phyloP scores from a whole-genome alignment of 2,329 filamentous ascomycete species.

The Colletotrichum lini region DNA sequence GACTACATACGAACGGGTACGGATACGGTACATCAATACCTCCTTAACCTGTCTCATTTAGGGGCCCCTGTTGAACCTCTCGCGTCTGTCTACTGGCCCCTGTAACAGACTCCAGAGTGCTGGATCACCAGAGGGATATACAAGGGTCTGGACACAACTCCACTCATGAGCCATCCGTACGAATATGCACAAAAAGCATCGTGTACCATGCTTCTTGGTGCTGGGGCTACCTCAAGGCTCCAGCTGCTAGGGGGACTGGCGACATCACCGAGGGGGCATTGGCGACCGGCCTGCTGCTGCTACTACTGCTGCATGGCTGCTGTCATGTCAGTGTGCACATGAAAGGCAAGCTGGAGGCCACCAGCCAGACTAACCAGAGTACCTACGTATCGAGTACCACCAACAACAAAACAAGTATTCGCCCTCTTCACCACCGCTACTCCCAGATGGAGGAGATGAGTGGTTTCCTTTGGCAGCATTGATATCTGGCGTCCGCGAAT shows the following conservation, averaged over 20 bases:
- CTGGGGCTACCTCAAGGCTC: slow-evolving; percentile 13
- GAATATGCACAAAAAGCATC: slow-evolving; percentile 13
- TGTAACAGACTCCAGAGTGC: neutral
- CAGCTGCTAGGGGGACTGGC: slow-evolving; percentile 17
- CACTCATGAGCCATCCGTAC: neutral
- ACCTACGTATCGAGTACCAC: slow-evolving; percentile 14
- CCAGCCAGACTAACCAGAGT: neutral
- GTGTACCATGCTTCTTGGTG: slow-evolving; percentile 20
- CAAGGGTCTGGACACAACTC: slow-evolving; percentile 25
- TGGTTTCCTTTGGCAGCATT: neutral
- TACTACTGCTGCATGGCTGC: no score
- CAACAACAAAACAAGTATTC: neutral
- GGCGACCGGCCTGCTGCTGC: slow-evolving; percentile 5
- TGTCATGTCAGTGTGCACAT: slow-evolving; percentile 18
- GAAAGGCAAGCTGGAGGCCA: slow-evolving; percentile 28
- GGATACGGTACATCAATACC: neutral
- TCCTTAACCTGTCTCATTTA: slow-evolving; percentile 10
- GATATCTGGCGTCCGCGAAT: neutral
- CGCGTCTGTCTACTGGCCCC: neutral
- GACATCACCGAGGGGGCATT: slow-evolving; percentile 1
- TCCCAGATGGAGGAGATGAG: neutral
- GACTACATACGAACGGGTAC: neutral
- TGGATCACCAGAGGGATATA: slow-evolving; percentile 4
- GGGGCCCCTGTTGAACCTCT: slow-evolving; percentile 8
- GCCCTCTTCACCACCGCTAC: neutral